A percentile compares a stretch with the other conserved stretches of the same genome.
phyloP scores from a whole-genome alignment of 805 yeast species.

The Maudiozyma barnettii region DNA sequence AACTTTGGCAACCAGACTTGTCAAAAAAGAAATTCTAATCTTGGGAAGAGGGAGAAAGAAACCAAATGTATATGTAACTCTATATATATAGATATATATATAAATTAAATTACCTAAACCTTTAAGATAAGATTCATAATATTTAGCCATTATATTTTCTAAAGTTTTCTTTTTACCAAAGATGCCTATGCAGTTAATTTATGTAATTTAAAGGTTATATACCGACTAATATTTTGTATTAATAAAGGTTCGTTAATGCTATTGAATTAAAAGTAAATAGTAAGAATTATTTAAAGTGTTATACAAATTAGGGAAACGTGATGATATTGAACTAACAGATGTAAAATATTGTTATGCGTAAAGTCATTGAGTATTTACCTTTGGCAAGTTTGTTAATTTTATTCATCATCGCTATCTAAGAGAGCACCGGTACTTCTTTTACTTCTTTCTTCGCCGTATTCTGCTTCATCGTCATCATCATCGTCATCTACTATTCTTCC shows the following conservation, averaged over 20 bases:
- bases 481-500: conserved; percentile 7
- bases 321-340: no score
- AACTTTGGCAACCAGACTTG: neutral
- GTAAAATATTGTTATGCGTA: neutral
- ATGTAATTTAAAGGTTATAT: no score
- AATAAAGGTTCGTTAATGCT: no score
- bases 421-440: conserved; percentile 15
- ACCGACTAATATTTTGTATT: neutral
- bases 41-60: neutral
- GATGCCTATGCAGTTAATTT: no score
- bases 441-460: conserved; percentile 17
- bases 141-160: neutral
- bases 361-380: neutral
- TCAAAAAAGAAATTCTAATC: neutral
- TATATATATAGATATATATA: neutral
- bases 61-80: neutral
- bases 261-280: no score
- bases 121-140: conserved; percentile 1
- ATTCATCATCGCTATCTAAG: conserved; percentile 19
- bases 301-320: no score
- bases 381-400: neutral
- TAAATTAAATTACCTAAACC: no score
- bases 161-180: no score
- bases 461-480: conserved; percentile 10
- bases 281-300: no score